Conservation (phyloP, 148 eudicot genomes). For the Drosera capensis region DNA sequence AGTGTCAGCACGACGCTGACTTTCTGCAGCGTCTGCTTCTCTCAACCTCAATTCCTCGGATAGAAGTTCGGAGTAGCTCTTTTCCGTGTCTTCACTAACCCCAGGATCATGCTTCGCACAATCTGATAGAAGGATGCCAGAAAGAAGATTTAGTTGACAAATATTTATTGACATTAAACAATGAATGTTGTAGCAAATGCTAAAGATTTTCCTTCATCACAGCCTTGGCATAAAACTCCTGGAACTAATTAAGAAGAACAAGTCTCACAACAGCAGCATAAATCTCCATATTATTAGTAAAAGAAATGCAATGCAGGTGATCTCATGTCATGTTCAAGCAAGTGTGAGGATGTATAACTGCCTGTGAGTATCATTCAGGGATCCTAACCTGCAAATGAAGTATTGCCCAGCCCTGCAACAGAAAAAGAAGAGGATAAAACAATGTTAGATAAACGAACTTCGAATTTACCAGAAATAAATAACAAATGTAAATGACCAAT, state of each 20-base stretch:
- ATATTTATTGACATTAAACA: not conserved
- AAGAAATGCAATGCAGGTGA: too few relatives aligned
- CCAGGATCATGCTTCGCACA: slow-evolving; percentile 21
- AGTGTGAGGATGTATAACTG: too few relatives aligned
- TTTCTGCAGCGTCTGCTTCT: slow-evolving; percentile 17
- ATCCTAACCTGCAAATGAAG: slow-evolving; percentile 26
- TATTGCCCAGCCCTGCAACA: slow-evolving; percentile 26
- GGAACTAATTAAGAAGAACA: too few relatives aligned
- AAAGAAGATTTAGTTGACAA: not conserved
- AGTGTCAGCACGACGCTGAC: slow-evolving; percentile 18
- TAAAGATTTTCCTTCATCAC: too few relatives aligned
- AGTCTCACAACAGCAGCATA: too few relatives aligned
- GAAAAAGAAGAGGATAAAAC: slow-evolving; percentile 1
- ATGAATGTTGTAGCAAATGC: too few relatives aligned
- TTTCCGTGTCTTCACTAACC: slow-evolving; percentile 20
- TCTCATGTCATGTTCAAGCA: too few relatives aligned
- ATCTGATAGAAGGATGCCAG: slow-evolving; percentile 6
- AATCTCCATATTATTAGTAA: too few relatives aligned
- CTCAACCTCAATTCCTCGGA: not conserved
- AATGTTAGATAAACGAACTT: not conserved
- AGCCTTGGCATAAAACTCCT: too few relatives aligned
- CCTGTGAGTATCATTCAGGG: not conserved
- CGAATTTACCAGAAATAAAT: not conserved
- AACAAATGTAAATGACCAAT: not conserved
- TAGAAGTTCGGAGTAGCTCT: slow-evolving; percentile 16